Evolutionary conservation across 345 rosid species (phyloP).

Genomic region (Rubroshorea leprosula): DNA sequence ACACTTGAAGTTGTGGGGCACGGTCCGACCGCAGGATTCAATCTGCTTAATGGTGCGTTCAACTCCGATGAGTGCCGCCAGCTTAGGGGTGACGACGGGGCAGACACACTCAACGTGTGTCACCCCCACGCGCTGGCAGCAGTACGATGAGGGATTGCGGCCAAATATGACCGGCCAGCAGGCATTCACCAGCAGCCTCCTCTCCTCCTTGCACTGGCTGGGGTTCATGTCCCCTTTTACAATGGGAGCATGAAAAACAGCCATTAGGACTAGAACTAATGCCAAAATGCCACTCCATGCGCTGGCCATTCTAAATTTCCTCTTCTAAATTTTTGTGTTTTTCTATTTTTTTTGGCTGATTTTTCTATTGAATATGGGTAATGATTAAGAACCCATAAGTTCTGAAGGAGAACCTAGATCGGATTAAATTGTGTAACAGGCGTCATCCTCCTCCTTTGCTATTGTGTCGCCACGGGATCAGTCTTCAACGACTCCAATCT

Average conservation of each 20-base stretch:
- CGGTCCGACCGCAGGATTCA: slow-evolving; percentile 18
- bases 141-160: background rate
- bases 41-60: slow-evolving; percentile 20
- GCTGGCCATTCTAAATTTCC: no score
- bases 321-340: no score
- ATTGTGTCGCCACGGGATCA: no score
- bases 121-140: slow-evolving; percentile 18
- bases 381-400: no score
- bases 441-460: no score
- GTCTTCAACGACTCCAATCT: no score
- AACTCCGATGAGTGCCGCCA: slow-evolving; percentile 11
- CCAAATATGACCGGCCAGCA: slow-evolving; percentile 15
- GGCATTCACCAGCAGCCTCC: slow-evolving; percentile 14
- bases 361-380: no score
- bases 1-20: slow-evolving; percentile 26
- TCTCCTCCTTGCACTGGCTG: slow-evolving; percentile 21
- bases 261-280: background rate
- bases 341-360: no score
- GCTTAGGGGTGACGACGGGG: slow-evolving; percentile 19
- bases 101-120: slow-evolving; percentile 22
- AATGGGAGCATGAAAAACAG: background rate
- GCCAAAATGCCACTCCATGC: background rate
- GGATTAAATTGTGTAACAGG: no score
- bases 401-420: no score
- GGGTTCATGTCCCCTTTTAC: slow-evolving; percentile 15